Evolutionary conservation across 2,329 filamentous ascomycete genomes (phyloP).

Genomic region (Malbranchea cinnamomea): DNA sequence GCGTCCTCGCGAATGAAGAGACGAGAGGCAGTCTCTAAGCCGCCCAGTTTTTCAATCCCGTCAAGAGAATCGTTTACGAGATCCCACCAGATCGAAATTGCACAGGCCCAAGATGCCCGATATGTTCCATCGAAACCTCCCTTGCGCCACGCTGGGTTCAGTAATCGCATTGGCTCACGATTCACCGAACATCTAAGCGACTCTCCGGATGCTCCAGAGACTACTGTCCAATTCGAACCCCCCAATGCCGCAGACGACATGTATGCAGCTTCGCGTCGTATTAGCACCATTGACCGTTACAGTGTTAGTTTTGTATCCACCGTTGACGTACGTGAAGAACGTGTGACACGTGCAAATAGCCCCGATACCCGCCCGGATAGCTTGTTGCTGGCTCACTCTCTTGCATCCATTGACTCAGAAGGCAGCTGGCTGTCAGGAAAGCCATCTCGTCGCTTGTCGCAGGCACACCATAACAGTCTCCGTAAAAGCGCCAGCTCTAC

Average conservation of each 20-base stretch:
- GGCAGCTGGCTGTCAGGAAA: slow-evolving; percentile 88
- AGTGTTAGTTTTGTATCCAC: slow-evolving; percentile 4
- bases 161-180: slow-evolving; percentile 49
- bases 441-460: slow-evolving; percentile 36
- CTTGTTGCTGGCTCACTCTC: slow-evolving; percentile 55
- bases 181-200: slow-evolving; percentile 89
- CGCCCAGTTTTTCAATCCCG: slow-evolving; percentile 58
- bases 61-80: slow-evolving; percentile 72
- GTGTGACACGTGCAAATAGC: slow-evolving; percentile 22
- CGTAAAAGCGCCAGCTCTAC: slow-evolving; percentile 29
- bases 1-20: slow-evolving; percentile 42
- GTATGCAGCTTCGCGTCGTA: slow-evolving; percentile 7
- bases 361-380: slow-evolving; percentile 36
- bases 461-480: slow-evolving; percentile 21
- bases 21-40: slow-evolving; percentile 7
- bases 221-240: slow-evolving; percentile 68
- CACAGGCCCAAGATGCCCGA: too few relatives aligned
- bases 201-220: slow-evolving; percentile 62
- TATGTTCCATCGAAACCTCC: too few relatives aligned
- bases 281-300: slow-evolving; percentile 6
- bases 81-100: too few relatives aligned
- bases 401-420: slow-evolving; percentile 91
- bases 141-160: too few relatives aligned
- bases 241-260: slow-evolving; percentile 40
- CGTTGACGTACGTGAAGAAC: slow-evolving; percentile 15